A percentile compares a stretch with the other conserved stretches of the same genome.
Evolutionary conservation across 345 rosid genomes (phyloP).

Genomic region (Orychophragmus violaceus): DNA sequence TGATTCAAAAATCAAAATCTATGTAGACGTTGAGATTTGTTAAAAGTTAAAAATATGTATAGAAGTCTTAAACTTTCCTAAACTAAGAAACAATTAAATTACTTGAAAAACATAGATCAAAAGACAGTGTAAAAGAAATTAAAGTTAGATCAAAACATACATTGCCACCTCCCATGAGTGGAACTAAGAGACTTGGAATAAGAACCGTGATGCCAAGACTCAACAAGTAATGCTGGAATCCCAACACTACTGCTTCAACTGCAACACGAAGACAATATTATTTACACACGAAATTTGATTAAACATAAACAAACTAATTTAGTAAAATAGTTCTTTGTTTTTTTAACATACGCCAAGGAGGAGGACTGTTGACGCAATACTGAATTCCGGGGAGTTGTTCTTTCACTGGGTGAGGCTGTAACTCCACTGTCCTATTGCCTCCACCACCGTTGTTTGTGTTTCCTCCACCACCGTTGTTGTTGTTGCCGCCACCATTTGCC

Average conservation of each 20-base stretch:
- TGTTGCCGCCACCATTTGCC: slow-evolving; percentile 16
- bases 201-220: slow-evolving; percentile 58
- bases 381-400: slow-evolving; percentile 62
- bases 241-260: slow-evolving; percentile 57
- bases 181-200: slow-evolving; percentile 59
- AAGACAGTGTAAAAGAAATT: neutral
- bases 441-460: slow-evolving; percentile 12
- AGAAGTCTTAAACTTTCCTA: neutral
- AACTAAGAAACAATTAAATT: neutral
- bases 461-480: slow-evolving; percentile 14
- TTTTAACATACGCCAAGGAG: slow-evolving; percentile 55
- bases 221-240: slow-evolving; percentile 62
- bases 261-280: slow-evolving; percentile 18
- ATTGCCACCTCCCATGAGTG: slow-evolving; percentile 69
- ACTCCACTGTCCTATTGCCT: slow-evolving; percentile 33
- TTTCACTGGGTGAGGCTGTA: slow-evolving; percentile 56
- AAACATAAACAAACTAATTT: neutral
- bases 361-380: slow-evolving; percentile 65
- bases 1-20: neutral
- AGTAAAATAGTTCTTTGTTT: neutral
- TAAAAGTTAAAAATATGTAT: neutral
- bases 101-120: neutral
- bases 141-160: slow-evolving; percentile 32
- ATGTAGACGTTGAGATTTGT: neutral
- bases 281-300: neutral